Conservation (phyloP, 2,329 filamentous ascomycete species). For the Podosphaera fusca region DNA sequence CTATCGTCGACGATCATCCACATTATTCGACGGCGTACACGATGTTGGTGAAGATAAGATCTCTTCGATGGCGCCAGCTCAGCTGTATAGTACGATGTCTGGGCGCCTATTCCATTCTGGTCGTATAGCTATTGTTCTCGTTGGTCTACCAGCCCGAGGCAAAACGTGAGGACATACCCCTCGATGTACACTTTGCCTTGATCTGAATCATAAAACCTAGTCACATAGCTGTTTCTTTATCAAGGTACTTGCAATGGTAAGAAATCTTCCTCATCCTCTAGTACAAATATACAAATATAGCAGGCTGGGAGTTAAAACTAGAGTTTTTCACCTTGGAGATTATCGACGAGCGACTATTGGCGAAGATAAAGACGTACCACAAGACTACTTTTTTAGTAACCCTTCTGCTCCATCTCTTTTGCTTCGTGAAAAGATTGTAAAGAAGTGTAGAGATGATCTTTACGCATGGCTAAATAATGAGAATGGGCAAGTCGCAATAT, state of each 20-base stretch:
- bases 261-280: conserved; percentile 7
- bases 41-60: conserved; percentile 58
- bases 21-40: conserved; percentile 92
- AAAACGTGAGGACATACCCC: conserved; percentile 46
- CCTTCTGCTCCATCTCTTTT: conserved; percentile 83
- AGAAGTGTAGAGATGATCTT: conserved; percentile 92
- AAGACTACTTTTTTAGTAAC: conserved; percentile 95
- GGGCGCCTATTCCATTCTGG: conserved; percentile 92
- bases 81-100: conserved; percentile 95
- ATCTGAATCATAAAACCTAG: conserved; percentile 19
- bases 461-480: conserved; percentile 92
- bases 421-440: conserved; percentile 85
- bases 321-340: conserved; percentile 92
- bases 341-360: conserved; percentile 84
- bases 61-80: conserved; percentile 64
- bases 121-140: conserved; percentile 89
- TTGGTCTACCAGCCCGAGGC: conserved; percentile 78
- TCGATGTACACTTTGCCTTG: neutral
- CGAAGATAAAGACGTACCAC: conserved; percentile 60
- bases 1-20: conserved; percentile 81
- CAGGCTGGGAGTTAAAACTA: conserved; percentile 89
- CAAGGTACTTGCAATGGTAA: conserved; percentile 77
- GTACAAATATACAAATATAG: conserved; percentile 1
- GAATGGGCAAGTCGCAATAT: conserved; percentile 94
- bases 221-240: conserved; percentile 87